A percentile compares a stretch with the other conserved stretches of the same genome.
Evolutionary conservation across 2,329 filamentous ascomycete genomes (phyloP).

Genomic region (Ascochyta lentis): DNA sequence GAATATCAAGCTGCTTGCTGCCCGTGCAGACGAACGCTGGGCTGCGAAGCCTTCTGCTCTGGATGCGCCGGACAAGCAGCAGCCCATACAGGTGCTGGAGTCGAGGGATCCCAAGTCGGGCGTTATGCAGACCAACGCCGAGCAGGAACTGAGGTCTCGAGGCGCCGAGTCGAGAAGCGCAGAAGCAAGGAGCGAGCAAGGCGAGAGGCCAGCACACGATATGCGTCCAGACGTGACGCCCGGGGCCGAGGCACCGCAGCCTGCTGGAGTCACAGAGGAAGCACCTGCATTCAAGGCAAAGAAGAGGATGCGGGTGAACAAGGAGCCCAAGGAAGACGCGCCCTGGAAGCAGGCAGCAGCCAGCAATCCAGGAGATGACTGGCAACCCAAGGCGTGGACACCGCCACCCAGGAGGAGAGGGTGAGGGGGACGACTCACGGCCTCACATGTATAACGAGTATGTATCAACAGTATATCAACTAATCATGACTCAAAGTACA

Average conservation of each 20-base stretch:
- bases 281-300: constrained; percentile 16
- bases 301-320: constrained; percentile 30
- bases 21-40: constrained; percentile 67
- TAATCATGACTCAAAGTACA: too few species aligned
- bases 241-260: constrained; percentile 27
- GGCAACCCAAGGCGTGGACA: constrained; percentile 56
- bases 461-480: too few species aligned
- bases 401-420: constrained; percentile 48
- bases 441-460: neutral
- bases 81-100: constrained; percentile 55
- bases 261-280: constrained; percentile 15
- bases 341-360: constrained; percentile 51
- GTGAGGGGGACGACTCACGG: constrained; percentile 2
- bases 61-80: constrained; percentile 60
- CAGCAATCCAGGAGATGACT: constrained; percentile 53
- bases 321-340: constrained; percentile 41
- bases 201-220: constrained; percentile 7
- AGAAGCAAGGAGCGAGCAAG: constrained; percentile 20
- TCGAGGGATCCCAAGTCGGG: constrained; percentile 52
- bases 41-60: constrained; percentile 64
- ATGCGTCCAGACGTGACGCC: constrained; percentile 7
- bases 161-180: constrained; percentile 17
- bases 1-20: constrained; percentile 66
- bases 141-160: constrained; percentile 31
- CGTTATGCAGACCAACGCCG: constrained; percentile 41